These are phyloP conservation scores for Candolleomyces efflorescens DNA, from an alignment of 768 basidiomycete genomes.

Conservation along the genomic window DNA sequence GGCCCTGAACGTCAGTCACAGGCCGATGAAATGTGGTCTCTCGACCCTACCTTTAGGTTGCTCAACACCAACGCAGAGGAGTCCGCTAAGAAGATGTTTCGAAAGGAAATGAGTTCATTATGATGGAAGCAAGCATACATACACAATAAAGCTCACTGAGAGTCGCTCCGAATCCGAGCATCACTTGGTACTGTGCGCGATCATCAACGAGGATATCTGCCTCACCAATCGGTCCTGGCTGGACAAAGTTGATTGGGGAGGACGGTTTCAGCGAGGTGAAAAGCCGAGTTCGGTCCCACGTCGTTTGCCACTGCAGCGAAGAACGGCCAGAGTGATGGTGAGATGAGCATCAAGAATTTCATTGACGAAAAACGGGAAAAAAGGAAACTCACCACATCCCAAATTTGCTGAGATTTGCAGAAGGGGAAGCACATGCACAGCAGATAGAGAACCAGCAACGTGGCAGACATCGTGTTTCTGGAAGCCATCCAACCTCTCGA, in stretches of 20 bases:
- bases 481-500: background rate
- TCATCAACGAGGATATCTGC: slow-evolving; percentile 66
- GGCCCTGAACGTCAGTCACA: background rate
- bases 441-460: background rate
- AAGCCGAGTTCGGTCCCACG: slow-evolving; percentile 46
- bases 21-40: background rate
- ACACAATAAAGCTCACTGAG: slow-evolving; percentile 41
- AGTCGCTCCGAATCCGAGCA: slow-evolving; percentile 64
- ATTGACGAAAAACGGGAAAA: background rate
- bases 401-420: slow-evolving; percentile 46
- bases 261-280: slow-evolving; percentile 45
- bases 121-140: background rate
- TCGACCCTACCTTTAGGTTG: slow-evolving; percentile 53
- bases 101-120: background rate
- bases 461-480: background rate
- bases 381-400: slow-evolving; percentile 44
- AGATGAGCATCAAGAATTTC: background rate
- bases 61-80: slow-evolving; percentile 60
- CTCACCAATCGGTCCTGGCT: slow-evolving; percentile 51
- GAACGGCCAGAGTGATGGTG: background rate
- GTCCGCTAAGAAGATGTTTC: slow-evolving; percentile 45
- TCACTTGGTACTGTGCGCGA: slow-evolving; percentile 48
- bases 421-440: background rate
- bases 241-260: slow-evolving; percentile 51
- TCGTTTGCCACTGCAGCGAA: slow-evolving; percentile 52